Conservation (phyloP, 1,139 yeast genomes). For the Taphrina confusa region DNA sequence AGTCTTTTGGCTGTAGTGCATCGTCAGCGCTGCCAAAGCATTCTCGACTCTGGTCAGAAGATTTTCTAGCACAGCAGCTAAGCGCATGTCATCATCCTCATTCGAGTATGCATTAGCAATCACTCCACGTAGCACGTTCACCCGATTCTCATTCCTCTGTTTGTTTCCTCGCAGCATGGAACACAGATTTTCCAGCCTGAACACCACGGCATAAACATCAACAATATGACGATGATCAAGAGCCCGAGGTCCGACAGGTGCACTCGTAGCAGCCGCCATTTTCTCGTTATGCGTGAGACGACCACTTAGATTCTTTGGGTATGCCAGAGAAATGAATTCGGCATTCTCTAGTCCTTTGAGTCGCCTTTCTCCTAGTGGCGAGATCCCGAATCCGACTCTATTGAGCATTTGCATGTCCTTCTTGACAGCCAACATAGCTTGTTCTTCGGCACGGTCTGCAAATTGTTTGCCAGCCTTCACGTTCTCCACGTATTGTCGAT, state of each 20-base stretch:
- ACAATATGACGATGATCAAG: constrained; percentile 25
- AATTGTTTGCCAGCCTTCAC: constrained; percentile 5
- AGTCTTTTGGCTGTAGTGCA: constrained; percentile 18
- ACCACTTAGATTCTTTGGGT: constrained; percentile 65
- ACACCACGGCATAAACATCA: constrained; percentile 21
- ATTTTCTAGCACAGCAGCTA: constrained; percentile 33
- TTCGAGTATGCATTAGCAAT: constrained; percentile 19
- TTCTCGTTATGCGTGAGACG: constrained; percentile 46
- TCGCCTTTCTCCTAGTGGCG: constrained; percentile 79
- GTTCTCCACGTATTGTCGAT: constrained; percentile 41
- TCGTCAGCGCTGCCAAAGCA: constrained; percentile 24
- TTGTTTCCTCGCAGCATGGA: constrained; percentile 29
- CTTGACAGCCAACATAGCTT: constrained; percentile 65
- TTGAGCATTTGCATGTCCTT: constrained; percentile 67
- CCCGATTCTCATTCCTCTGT: constrained; percentile 25
- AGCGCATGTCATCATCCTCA: constrained; percentile 27
- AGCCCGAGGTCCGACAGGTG: constrained; percentile 2
- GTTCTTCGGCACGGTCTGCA: constrained; percentile 44
- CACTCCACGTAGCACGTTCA: constrained; percentile 19
- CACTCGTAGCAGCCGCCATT: not conserved
- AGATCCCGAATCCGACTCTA: constrained; percentile 68
- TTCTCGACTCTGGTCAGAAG: constrained; percentile 32
- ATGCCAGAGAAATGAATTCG: constrained; percentile 76
- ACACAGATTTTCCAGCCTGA: constrained; percentile 30
- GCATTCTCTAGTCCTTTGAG: constrained; percentile 94